A percentile compares a stretch with the other conserved stretches of the same genome.
Evolutionary conservation across 768 basidiomycete species (phyloP).

Genomic region (Hygrophoropsis aurantiaca): DNA sequence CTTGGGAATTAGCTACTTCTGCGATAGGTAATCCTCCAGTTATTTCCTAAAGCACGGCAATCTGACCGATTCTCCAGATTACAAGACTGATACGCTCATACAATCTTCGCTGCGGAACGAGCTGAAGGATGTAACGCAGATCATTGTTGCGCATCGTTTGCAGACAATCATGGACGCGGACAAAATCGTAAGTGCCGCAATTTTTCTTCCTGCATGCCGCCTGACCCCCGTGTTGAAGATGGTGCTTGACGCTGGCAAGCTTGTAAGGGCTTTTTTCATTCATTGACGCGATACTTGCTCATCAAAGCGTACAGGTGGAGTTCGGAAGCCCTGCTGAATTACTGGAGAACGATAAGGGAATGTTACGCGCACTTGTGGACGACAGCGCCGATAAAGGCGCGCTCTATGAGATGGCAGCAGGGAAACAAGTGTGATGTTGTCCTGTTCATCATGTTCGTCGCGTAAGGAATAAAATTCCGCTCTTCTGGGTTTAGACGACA

Average conservation of each 20-base stretch:
- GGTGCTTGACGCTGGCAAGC: slow-evolving; percentile 41
- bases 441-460: too few relatives aligned
- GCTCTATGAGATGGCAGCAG: too few relatives aligned
- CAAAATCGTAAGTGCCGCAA: slow-evolving; percentile 42
- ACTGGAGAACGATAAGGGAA: slow-evolving; percentile 49
- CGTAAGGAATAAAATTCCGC: not conserved
- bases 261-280: slow-evolving; percentile 26
- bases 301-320: slow-evolving; percentile 37
- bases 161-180: slow-evolving; percentile 64
- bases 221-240: slow-evolving; percentile 32
- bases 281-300: not conserved
- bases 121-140: slow-evolving; percentile 45
- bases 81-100: slow-evolving; percentile 56
- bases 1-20: slow-evolving; percentile 37
- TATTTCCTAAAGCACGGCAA: not conserved
- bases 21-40: slow-evolving; percentile 34
- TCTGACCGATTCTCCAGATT: slow-evolving; percentile 34
- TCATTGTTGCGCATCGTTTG: slow-evolving; percentile 60
- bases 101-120: slow-evolving; percentile 53
- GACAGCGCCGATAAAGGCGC: slow-evolving; percentile 56
- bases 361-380: slow-evolving; percentile 54
- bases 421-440: too few relatives aligned
- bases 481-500: not conserved
- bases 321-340: slow-evolving; percentile 52
- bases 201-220: slow-evolving; percentile 3